Evolutionary conservation across 805 yeast species (phyloP).

Genomic region (Candida endomychidarum): DNA sequence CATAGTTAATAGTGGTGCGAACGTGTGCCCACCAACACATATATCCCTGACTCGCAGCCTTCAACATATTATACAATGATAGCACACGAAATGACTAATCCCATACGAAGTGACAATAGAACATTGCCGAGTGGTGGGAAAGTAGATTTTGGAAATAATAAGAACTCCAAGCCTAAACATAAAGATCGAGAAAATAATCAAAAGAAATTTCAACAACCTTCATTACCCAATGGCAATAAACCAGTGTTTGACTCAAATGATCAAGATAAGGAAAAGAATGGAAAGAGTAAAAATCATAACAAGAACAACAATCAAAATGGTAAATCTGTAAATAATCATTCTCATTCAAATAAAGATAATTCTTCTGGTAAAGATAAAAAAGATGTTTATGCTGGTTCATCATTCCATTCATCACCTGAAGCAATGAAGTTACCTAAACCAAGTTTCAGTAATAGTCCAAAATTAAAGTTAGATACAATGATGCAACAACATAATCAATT

Average conservation of each 20-base stretch:
- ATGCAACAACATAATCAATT: constrained; percentile 14
- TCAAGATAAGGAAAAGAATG: constrained; percentile 10
- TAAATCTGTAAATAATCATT: too few species aligned
- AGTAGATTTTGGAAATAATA: constrained; percentile 29
- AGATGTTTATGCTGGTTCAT: constrained; percentile 54
- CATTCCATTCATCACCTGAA: constrained; percentile 57
- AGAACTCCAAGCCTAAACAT: constrained; percentile 9
- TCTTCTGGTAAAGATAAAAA: constrained; percentile 7
- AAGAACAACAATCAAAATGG: too few species aligned
- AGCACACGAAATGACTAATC: constrained; percentile 35
- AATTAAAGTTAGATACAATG: constrained; percentile 4
- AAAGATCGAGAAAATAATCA: constrained; percentile 11
- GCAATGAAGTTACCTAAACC: constrained; percentile 58
- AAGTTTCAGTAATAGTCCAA: constrained; percentile 34
- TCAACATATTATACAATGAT: constrained; percentile 21
- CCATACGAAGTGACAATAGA: constrained; percentile 16
- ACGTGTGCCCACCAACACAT: too few species aligned
- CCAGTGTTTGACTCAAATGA: constrained; percentile 22
- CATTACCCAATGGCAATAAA: constrained; percentile 30
- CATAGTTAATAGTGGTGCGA: too few species aligned
- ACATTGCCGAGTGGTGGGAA: constrained; percentile 30
- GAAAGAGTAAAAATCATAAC: constrained; percentile 1
- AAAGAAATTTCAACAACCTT: constrained; percentile 7
- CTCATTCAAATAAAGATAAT: neutral
- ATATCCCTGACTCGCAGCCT: constrained; percentile 2